A percentile compares a stretch with the other conserved stretches of the same genome.
These are phyloP conservation scores for Tranzscheliella williamsii DNA, from an alignment of 1,284 basidiomycete genomes.

Conservation along the genomic window DNA sequence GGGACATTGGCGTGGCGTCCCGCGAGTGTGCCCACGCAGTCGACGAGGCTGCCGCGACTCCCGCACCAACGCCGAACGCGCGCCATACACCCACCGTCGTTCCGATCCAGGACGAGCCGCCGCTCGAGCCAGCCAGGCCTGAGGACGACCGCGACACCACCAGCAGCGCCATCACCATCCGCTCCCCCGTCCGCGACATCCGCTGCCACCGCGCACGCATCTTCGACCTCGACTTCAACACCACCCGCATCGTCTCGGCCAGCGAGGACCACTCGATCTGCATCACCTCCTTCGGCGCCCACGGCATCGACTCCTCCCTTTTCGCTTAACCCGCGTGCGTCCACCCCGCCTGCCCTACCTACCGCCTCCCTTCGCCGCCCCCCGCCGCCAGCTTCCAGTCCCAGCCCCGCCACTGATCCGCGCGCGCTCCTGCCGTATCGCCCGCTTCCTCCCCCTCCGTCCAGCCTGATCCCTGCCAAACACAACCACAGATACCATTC, in stretches of 20 bases:
- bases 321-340: slow-evolving; percentile 14
- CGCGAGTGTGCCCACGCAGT: neutral
- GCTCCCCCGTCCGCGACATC: slow-evolving; percentile 16
- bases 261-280: slow-evolving; percentile 43
- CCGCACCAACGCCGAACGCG: neutral
- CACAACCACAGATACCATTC: no score
- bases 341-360: neutral
- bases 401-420: no score
- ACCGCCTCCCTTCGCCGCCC: neutral
- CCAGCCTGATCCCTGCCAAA: no score
- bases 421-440: no score
- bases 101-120: neutral
- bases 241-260: slow-evolving; percentile 39
- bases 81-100: no score
- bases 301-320: slow-evolving; percentile 27
- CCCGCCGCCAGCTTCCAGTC: neutral
- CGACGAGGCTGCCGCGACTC: neutral
- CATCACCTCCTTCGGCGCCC: slow-evolving; percentile 32
- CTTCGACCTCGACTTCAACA: slow-evolving; percentile 46
- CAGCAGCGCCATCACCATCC: neutral
- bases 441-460: no score
- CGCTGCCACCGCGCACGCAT: slow-evolving; percentile 22
- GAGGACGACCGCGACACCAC: neutral
- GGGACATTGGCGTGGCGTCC: slow-evolving; percentile 4
- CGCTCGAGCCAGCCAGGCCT: neutral